Conservation (phyloP, 345 rosid species). For the Brassica cretica region DNA sequence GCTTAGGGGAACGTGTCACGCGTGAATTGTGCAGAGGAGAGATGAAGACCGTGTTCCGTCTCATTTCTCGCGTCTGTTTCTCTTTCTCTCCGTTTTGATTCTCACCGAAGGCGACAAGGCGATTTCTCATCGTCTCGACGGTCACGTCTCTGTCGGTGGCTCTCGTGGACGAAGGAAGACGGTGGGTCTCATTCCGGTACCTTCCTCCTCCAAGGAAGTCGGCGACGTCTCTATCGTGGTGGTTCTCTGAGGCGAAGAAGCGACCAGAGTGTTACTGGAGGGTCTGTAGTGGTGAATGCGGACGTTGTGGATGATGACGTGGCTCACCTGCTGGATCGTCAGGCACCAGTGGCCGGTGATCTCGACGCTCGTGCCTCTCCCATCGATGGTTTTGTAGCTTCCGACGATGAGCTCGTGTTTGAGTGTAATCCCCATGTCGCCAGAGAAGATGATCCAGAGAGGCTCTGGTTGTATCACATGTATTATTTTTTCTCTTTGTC, state of each 20-base stretch:
- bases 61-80: too few species aligned
- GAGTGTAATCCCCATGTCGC: slow-evolving; percentile 71
- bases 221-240: too few species aligned
- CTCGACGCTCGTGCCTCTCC: slow-evolving; percentile 67
- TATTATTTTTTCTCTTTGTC: too few species aligned
- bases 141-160: slow-evolving; percentile 92
- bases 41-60: too few species aligned
- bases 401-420: slow-evolving; percentile 83
- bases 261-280: slow-evolving; percentile 65
- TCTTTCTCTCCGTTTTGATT: too few species aligned
- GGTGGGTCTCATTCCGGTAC: too few species aligned
- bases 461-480: slow-evolving; percentile 74
- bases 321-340: slow-evolving; percentile 68
- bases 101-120: too few species aligned
- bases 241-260: slow-evolving; percentile 64
- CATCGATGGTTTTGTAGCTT: slow-evolving; percentile 87
- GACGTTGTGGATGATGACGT: slow-evolving; percentile 85
- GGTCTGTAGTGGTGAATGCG: slow-evolving; percentile 82
- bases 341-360: slow-evolving; percentile 85
- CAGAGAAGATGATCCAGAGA: slow-evolving; percentile 76
- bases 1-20: too few species aligned
- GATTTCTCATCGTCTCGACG: slow-evolving; percentile 29
- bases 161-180: slow-evolving; percentile 13
- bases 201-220: too few species aligned
- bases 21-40: too few species aligned